phyloP scores from a whole-genome alignment of 768 basidiomycete species.

The Amanita subjunquillea region DNA sequence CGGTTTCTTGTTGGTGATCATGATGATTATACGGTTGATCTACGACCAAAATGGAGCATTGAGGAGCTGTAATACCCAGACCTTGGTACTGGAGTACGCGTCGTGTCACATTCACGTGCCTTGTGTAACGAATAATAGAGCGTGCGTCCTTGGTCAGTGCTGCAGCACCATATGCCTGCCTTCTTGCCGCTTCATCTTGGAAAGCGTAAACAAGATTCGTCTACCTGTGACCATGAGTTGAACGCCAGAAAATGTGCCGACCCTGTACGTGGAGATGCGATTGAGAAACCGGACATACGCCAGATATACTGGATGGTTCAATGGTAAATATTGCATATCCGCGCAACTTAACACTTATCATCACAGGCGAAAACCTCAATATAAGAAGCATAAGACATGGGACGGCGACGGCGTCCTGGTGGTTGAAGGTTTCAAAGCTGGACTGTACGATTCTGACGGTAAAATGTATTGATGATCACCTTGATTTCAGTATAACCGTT shows the following conservation, averaged over 20 bases:
- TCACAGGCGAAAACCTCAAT: slow-evolving; percentile 54
- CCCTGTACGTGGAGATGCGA: neutral
- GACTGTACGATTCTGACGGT: slow-evolving; percentile 53
- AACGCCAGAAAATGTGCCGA: neutral
- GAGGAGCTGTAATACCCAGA: slow-evolving; percentile 32
- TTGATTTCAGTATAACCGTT: neutral
- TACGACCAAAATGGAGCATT: slow-evolving; percentile 71
- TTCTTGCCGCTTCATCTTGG: neutral
- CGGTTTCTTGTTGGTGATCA: slow-evolving; percentile 56
- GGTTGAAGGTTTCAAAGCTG: slow-evolving; percentile 32
- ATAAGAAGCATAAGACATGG: slow-evolving; percentile 86
- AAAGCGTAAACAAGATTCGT: neutral
- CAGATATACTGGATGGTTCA: slow-evolving; percentile 64
- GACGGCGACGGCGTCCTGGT: slow-evolving; percentile 72
- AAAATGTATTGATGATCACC: slow-evolving; percentile 37
- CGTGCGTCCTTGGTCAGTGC: neutral
- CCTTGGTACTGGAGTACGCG: neutral
- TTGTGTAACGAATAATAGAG: neutral
- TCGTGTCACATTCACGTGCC: slow-evolving; percentile 2
- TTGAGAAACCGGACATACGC: neutral
- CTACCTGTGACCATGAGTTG: neutral
- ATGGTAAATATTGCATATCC: slow-evolving; percentile 35
- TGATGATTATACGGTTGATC: slow-evolving; percentile 51
- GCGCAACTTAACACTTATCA: neutral
- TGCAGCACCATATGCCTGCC: neutral